Evolutionary conservation across 768 basidiomycete genomes (phyloP).

Genomic region (Auricularia sp.): DNA sequence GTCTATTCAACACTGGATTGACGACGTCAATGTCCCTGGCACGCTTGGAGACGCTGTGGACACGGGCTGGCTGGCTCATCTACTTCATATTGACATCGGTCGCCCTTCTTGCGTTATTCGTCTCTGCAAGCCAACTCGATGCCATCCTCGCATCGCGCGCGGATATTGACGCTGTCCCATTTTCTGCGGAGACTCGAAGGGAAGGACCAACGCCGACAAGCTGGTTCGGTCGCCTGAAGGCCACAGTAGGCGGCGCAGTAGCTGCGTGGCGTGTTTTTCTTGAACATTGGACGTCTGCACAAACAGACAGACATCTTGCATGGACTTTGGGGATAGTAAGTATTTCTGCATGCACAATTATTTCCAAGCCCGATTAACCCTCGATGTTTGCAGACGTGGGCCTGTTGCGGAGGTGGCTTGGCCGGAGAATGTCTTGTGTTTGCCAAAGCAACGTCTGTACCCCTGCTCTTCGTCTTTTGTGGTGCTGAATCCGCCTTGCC

Average conservation of each 20-base stretch:
- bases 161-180: conserved; percentile 56
- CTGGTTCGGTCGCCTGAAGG: neutral
- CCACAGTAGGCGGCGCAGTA: conserved; percentile 36
- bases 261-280: conserved; percentile 47
- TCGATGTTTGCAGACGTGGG: conserved; percentile 43
- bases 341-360: neutral
- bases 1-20: conserved; percentile 72
- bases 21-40: conserved; percentile 59
- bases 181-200: conserved; percentile 16
- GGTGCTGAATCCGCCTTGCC: no score
- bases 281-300: conserved; percentile 65
- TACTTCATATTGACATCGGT: conserved; percentile 77
- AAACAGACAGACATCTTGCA: conserved; percentile 74
- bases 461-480: no score
- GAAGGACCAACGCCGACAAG: neutral
- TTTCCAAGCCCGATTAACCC: neutral
- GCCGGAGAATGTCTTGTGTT: conserved; percentile 88
- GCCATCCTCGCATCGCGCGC: conserved; percentile 57
- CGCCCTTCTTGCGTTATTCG: conserved; percentile 52
- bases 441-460: conserved; percentile 36
- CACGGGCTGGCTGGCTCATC: conserved; percentile 77
- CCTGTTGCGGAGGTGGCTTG: conserved; percentile 82
- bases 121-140: conserved; percentile 64
- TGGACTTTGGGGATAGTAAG: conserved; percentile 78
- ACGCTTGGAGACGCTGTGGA: conserved; percentile 78